Base-by-base conservation (phyloP, 768 basidiomycete genomes). In the Gymnopilus dilepis region DNA sequence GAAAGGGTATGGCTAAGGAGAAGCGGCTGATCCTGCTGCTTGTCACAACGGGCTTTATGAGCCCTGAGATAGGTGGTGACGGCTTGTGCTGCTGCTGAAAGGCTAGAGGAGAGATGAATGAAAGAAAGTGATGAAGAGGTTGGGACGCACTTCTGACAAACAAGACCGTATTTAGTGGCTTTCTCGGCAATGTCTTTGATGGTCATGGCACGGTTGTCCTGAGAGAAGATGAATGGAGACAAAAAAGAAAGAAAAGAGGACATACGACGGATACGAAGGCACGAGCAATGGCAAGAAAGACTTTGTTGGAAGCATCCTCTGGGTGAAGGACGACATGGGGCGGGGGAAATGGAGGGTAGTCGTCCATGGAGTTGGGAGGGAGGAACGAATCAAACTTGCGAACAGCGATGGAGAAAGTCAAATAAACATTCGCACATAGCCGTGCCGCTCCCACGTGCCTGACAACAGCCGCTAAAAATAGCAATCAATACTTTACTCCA, bases 201-300 rank as follows among this genome's bases (percentile, higher is more conserved):
- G 41, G 91, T 92, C 87, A 92, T 90, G 48, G 91, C 91, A 51
- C 89, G 86, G 74, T 93, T 93, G 69, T 89, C 85, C 89, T 91
- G 50, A 56, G 64, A 62, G 38, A 55, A 19, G 24, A 28, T 61
- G 66, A 54, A 69, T 54, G 65, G n/a, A 51, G 66, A 60, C 62
- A 61, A 41, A 59, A 45, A 33, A 43, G 28, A 63, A 37, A 30
- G 63, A 64, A 52, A 40, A 33, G 21, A 38, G 34, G 24, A 79
- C 89, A 67, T 68, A 91, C 90, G 59, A 92, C 87, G 33, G 90
- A 87, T 69, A 91, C 80, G 65, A 92, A 86, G 28, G 90, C 82
- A 28, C 89, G 85, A 28, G 83, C 89, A 67, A 92, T 85, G 43
- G 90, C 89, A 59, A 87, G 80, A 65, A 91, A 88, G 59, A 91